Percentiles rank a stretch among this genome's conserved stretches.
Evolutionary conservation across 2,329 filamentous ascomycete species (phyloP).

Genomic region (Phyllosticta capitalensis): DNA sequence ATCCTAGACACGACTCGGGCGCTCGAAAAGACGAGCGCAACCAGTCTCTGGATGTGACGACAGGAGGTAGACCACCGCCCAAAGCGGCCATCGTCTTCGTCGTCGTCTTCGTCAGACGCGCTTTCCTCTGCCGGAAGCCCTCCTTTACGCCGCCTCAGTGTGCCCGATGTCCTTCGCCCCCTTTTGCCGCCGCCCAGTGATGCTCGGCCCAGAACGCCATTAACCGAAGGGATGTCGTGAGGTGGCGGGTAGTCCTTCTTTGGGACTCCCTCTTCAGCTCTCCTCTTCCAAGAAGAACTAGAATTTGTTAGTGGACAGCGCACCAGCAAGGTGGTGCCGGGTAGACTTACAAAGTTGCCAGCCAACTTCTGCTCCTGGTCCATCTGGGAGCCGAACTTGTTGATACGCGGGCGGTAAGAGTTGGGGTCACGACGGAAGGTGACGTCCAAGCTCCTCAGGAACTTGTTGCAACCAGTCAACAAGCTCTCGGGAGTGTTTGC

Average conservation of each 20-base stretch:
- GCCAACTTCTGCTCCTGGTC: conserved; percentile 93
- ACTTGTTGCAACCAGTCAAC: conserved; percentile 90
- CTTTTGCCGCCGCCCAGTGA: conserved; percentile 5
- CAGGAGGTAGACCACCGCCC: conserved; percentile 57
- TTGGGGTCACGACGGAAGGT: conserved; percentile 97
- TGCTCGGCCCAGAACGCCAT: conserved; percentile 8
- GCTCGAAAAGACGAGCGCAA: conserved; percentile 10
- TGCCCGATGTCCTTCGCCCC: conserved; percentile 24
- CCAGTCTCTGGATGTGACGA: conserved; percentile 41
- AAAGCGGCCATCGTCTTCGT: conserved; percentile 49
- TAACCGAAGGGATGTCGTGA: conserved; percentile 7
- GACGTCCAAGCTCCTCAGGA: conserved; percentile 93
- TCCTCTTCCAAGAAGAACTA: conserved; percentile 94
- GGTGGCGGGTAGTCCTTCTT: conserved; percentile 31
- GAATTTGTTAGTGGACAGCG: not conserved
- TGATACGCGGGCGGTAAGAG: conserved; percentile 95
- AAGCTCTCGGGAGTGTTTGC: conserved; percentile 88
- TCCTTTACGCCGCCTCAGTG: conserved; percentile 25
- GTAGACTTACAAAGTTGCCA: conserved; percentile 73
- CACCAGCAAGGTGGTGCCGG: not conserved
- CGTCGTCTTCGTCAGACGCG: conserved; percentile 52
- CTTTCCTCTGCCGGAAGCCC: conserved; percentile 43
- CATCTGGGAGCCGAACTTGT: conserved; percentile 90
- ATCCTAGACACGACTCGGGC: not conserved
- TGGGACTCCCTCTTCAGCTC: conserved; percentile 56